Percentiles rank a stretch among this genome's conserved stretches.
Conservation (phyloP, 805 yeast species). For the Saccharomycopsis vini region DNA sequence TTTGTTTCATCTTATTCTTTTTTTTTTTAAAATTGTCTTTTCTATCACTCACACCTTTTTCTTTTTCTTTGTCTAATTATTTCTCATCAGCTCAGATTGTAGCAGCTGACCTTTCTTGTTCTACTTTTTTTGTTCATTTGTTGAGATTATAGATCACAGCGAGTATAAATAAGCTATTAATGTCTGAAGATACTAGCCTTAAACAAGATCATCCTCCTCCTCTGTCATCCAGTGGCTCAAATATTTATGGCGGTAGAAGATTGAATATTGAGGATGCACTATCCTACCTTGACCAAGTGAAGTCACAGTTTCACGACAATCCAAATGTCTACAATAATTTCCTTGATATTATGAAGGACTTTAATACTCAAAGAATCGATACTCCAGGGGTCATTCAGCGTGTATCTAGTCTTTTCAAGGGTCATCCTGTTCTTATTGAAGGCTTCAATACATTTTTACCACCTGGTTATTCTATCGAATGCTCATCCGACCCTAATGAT, state of each 20-base stretch:
- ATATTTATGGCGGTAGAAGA: constrained; percentile 33
- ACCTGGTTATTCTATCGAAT: constrained; percentile 90
- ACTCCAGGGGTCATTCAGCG: constrained; percentile 98
- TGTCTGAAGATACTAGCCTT: no score
- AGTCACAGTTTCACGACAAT: constrained; percentile 80
- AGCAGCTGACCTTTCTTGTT: no score
- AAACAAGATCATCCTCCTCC: no score
- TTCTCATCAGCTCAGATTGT: no score
- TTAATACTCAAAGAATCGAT: constrained; percentile 89
- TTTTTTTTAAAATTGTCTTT: neutral
- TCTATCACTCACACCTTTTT: neutral
- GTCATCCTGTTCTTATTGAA: constrained; percentile 88
- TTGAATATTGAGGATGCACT: constrained; percentile 93
- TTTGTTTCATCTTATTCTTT: no score
- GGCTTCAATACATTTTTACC: constrained; percentile 97
- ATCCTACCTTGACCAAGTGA: constrained; percentile 91
- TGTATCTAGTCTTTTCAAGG: constrained; percentile 82
- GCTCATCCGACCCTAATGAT: constrained; percentile 80
- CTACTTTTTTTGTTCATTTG: no score
- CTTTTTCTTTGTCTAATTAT: no score
- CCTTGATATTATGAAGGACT: constrained; percentile 96
- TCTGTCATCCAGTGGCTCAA: neutral
- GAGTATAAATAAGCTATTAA: no score
- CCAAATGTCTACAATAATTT: constrained; percentile 95
- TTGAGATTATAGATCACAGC: no score